Evolutionary conservation across 2,329 filamentous ascomycete genomes (phyloP), one percentile per base, ranked within the genome.

Genomic region (Neopestalotiopsis rosae): DNA sequence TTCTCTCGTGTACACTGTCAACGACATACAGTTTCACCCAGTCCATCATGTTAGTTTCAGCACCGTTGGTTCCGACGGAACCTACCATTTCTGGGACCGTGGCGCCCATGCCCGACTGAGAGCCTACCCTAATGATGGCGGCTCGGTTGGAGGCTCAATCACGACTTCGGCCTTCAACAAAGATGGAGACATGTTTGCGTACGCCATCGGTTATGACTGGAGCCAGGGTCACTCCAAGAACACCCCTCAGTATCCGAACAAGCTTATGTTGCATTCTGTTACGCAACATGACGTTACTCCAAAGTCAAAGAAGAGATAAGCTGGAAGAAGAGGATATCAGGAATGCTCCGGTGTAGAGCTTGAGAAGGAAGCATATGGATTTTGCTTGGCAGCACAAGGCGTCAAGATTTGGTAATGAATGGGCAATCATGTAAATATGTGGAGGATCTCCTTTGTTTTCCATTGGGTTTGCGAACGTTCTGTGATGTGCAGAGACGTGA

Each of bases 141-240:
- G 86, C 64, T 85, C 88, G 64, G 84, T 84, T 42, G 83, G 82
- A 24, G 88, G 86, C 64, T 85, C 88, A 64, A 91, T 93, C 78
- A 88, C 88, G 1, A 84, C 87, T 6, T 88, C 88, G 0, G 86
- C 84, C 34, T 93, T 93, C 82, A 89, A 87, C 75, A 82, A 83
- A 52, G 87, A 84, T 70, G 91, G 91, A 59, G 87, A 77, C 63
- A 81, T 87, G 65, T 86, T 88, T 74, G 87, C 86, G 2, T 89
- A 89, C 72, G 90, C 90, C 1, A 84, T 91, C 52, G 90, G 89
- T 75, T 93, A 93, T 76, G 91, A 93, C 76, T 93, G 91, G 91
- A 90, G 88, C 76, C 90, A 90, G 78, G 91, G 91, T 2, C 90
- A 88, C 76, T 67, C 66, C 3, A 71, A 69, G 10, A 79, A 79